Evolutionary conservation across 768 basidiomycete species (phyloP).

Genomic region (Solioccasus polychromus): DNA sequence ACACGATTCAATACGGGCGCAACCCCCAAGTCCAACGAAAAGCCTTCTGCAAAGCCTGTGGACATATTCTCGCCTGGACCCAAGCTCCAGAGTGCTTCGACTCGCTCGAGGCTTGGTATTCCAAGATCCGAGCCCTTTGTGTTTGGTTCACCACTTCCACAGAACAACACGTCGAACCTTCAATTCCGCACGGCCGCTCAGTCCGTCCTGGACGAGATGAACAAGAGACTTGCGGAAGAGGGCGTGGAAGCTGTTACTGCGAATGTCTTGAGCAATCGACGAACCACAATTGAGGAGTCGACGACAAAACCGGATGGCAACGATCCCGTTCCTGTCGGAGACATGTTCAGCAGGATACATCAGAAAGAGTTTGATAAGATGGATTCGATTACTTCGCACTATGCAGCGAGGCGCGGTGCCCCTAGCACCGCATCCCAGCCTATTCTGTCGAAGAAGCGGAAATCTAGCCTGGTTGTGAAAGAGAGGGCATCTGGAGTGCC

Average conservation of each 20-base stretch:
- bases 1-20: constrained; percentile 22
- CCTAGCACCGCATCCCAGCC: constrained; percentile 20
- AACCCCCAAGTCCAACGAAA: constrained; percentile 26
- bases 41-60: constrained; percentile 29
- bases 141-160: constrained; percentile 74
- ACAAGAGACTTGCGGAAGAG: constrained; percentile 58
- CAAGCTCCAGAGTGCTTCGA: constrained; percentile 15
- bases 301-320: constrained; percentile 16
- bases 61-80: constrained; percentile 44
- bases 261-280: constrained; percentile 40
- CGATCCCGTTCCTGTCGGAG: constrained; percentile 25
- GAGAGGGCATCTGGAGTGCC: constrained; percentile 21
- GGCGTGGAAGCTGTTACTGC: constrained; percentile 50
- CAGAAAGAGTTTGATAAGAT: constrained; percentile 68
- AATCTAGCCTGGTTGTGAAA: constrained; percentile 49
- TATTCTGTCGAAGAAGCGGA: constrained; percentile 38
- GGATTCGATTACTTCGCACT: constrained; percentile 66
- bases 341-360: constrained; percentile 57
- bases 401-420: constrained; percentile 40
- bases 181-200: constrained; percentile 66
- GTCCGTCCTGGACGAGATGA: constrained; percentile 82
- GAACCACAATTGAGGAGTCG: constrained; percentile 3
- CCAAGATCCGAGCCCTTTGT: constrained; percentile 52
- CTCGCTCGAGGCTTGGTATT: constrained; percentile 22
- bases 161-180: constrained; percentile 58